Percentiles rank a stretch among this genome's conserved stretches.
phyloP scores from a whole-genome alignment of 805 yeast genomes.

The Starmerella etchellsii region DNA sequence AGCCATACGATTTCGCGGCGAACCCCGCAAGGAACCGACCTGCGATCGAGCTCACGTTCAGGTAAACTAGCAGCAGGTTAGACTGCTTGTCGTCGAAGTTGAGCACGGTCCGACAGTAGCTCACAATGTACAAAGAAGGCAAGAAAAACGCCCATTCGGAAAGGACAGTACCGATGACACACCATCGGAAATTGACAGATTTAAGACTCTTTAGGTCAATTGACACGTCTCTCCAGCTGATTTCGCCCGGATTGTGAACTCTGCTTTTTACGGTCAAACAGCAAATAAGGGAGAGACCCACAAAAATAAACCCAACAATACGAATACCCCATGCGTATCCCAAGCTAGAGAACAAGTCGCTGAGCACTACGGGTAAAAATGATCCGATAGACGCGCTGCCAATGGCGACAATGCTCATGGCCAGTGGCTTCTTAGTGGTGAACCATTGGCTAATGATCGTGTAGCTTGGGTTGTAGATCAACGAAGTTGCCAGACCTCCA shows the following conservation, averaged over 20 bases:
- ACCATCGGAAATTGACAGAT: conserved; percentile 20
- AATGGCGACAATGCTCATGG: conserved; percentile 47
- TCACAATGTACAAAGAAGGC: conserved; percentile 40
- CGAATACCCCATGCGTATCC: conserved; percentile 53
- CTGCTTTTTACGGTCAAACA: conserved; percentile 31
- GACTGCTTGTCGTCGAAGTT: conserved; percentile 27
- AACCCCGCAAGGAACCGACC: conserved; percentile 47
- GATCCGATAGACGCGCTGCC: conserved; percentile 60
- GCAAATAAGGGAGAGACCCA: conserved; percentile 22
- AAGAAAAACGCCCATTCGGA: conserved; percentile 41
- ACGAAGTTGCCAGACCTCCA: conserved; percentile 34
- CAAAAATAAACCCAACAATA: conserved; percentile 28
- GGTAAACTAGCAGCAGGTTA: conserved; percentile 35
- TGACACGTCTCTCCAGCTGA: conserved; percentile 13
- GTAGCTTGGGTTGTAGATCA: conserved; percentile 39
- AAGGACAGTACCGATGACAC: conserved; percentile 22
- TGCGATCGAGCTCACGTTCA: conserved; percentile 36
- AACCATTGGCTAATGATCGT: conserved; percentile 54
- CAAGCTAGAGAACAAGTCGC: conserved; percentile 32
- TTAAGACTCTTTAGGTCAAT: conserved; percentile 23
- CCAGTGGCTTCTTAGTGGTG: conserved; percentile 40
- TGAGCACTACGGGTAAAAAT: conserved; percentile 42
- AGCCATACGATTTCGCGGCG: conserved; percentile 41
- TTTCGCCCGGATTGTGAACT: background rate
- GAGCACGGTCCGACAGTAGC: conserved; percentile 37